Evolutionary conservation across 345 rosid genomes (phyloP), one percentile per base, ranked within the genome.

Genomic region (Camelina laxa): DNA sequence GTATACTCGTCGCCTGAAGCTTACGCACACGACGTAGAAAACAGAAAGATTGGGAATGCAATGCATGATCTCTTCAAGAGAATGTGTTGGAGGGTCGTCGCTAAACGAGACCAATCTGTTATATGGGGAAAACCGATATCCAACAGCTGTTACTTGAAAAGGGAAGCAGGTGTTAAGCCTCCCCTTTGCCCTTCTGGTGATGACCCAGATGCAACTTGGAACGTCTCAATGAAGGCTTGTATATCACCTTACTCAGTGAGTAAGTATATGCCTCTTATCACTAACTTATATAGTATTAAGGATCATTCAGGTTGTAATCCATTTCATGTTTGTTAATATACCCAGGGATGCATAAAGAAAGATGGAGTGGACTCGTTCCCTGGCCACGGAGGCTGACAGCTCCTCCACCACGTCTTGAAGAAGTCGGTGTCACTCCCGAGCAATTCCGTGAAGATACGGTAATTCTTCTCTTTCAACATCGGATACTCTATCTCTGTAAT

Each of bases 1-100:
- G 98, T 85, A 27, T 92, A 89, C 80, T 95, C 99, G 36, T 95
- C 99, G 67, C 99, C 99, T 66, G 99, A 92, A 81, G 99, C 97
- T 49, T 95, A 95, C 55, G 93, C 96, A 10, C 89, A 88, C 53
- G 99, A 95, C 79, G 78, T 87, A 8, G 97, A 87, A 77, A 90
- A 95, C 70, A 85, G 84, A 64, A 90, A 80, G 83, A 90, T 95
- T 48, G 83, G 97, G 90, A 89, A 68, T 77, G 88, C 91, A 9
- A 92, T 95, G 97, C 74, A 83, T 56, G 86, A 86, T 85, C 91
- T 95, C 65, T 77, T 95, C 31, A 86, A 54, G 82, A 82, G 91
- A 79, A 95, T 95, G 97, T 95, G 99, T 81, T 95, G 99, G 99
- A 87, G 73, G 81, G 88, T 92, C 39, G 90, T 53, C 57, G 81